Base-by-base conservation (phyloP, 768 basidiomycete genomes). In the Tylopilus rubrobrunneus region DNA sequence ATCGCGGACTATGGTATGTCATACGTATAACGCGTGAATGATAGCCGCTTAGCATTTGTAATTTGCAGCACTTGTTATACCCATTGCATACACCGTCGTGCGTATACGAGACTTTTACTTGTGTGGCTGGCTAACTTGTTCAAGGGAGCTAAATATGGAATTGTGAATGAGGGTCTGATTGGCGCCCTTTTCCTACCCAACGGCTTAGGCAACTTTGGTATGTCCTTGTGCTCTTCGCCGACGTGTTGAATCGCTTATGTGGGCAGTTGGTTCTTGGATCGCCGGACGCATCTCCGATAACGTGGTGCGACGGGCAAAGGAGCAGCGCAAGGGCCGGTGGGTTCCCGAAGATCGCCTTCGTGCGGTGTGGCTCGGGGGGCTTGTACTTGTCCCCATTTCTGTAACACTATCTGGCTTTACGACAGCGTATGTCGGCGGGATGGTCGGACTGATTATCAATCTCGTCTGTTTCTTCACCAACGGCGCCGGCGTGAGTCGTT, bases 341-440 rank as follows among this genome's bases (percentile, higher is more conserved):
- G 77, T 80, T 42, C 86, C 86, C 0, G 86, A 89, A 65, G 87
- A 86, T 58, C 79, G 86, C 7, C 74, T 88, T 27, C 76, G 82
- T 1, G 83, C 76, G 2, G 71, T 78, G 1, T 63, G 81, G 33
- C 58, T 74, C 7, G 79, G 81, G 9, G 75, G 74, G 4, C 67
- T 75, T 0, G 31, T 80, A 17, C 68, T 86, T 28, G 71, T 78
- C 4, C 88, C 86, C 0, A 25, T 83, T 1, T 79, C 84, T 1
- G 65, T 83, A 3, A 62, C 81, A 0, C 47, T 69, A 0, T 75
- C 73, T 0, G 85, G 85, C 1, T 56, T 86, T 3, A 62, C 77
- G n/a, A 81, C 76, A 14, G 61, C 72, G 33, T 85, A 76, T 61
- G 70, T 87, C 6, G 68, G 69, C 7, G 81, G 83, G 1, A 71